Evolutionary conservation across 2,329 filamentous ascomycete species (phyloP).

Genomic region (Verticillium albo-atrum): DNA sequence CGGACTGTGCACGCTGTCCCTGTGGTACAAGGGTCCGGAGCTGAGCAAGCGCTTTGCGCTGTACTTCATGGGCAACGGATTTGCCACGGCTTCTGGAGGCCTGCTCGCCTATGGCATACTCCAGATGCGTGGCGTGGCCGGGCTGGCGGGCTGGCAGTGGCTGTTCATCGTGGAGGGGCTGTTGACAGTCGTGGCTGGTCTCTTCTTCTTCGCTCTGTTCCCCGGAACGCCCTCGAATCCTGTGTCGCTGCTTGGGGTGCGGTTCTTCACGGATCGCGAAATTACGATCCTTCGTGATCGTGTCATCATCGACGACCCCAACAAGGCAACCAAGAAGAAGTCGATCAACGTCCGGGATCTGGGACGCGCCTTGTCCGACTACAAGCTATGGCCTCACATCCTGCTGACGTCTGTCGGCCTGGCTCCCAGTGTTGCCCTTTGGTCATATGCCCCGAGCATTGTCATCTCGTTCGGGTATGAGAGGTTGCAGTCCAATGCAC

Average conservation of each 20-base stretch:
- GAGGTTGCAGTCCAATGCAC: neutral
- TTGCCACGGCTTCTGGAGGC: slow-evolving; percentile 57
- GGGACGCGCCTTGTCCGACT: slow-evolving; percentile 21
- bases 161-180: slow-evolving; percentile 20
- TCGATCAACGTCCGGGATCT: slow-evolving; percentile 29
- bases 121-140: slow-evolving; percentile 25
- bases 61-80: slow-evolving; percentile 52
- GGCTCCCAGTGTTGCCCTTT: neutral
- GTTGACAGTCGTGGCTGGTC: neutral
- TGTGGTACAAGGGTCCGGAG: slow-evolving; percentile 58
- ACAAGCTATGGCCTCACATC: neutral
- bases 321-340: neutral
- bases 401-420: neutral
- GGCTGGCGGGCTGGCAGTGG: slow-evolving; percentile 9
- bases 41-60: slow-evolving; percentile 52
- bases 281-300: neutral
- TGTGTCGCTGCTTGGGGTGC: neutral
- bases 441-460: neutral
- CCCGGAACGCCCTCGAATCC: neutral
- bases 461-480: neutral
- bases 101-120: slow-evolving; percentile 49
- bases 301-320: neutral
- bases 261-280: neutral
- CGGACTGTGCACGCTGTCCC: slow-evolving; percentile 51
- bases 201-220: neutral